Evolutionary conservation across 2,329 filamentous ascomycete genomes (phyloP).

Genomic region (Pyricularia pennisetigena): DNA sequence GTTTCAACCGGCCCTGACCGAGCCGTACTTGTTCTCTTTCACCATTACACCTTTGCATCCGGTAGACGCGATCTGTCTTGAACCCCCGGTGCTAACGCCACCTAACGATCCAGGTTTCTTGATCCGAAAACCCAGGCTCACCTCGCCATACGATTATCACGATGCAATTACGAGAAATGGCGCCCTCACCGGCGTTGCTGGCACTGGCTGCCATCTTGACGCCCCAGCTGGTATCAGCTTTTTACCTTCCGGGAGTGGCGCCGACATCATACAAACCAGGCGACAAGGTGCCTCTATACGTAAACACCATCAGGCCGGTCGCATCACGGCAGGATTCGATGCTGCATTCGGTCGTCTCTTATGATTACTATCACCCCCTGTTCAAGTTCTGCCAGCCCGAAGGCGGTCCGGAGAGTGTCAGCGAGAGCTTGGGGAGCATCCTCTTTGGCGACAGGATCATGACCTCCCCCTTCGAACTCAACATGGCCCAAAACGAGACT

Average conservation of each 20-base stretch:
- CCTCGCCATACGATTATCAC: conserved; percentile 8
- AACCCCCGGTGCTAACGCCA: neutral
- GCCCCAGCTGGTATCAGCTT: conserved; percentile 55
- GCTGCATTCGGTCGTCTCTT: conserved; percentile 86
- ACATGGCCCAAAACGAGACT: conserved; percentile 77
- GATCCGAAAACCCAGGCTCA: neutral
- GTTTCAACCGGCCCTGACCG: neutral
- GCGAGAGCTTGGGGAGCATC: conserved; percentile 90
- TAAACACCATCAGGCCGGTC: conserved; percentile 86
- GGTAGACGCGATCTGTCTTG: neutral
- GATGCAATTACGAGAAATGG: conserved; percentile 36
- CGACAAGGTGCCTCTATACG: conserved; percentile 75
- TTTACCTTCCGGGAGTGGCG: conserved; percentile 93
- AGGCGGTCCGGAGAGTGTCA: conserved; percentile 65
- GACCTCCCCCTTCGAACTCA: conserved; percentile 83
- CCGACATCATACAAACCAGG: conserved; percentile 81
- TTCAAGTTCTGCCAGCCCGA: conserved; percentile 85
- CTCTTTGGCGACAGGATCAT: conserved; percentile 95
- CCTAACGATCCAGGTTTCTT: neutral
- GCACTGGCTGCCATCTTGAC: conserved; percentile 38
- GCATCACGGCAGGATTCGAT: conserved; percentile 68
- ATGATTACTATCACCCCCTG: conserved; percentile 84
- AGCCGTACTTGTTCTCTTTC: neutral
- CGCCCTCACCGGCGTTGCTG: conserved; percentile 38
- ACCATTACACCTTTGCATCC: neutral